Base-by-base conservation (phyloP, 805 yeast species). In the Ogataea parapolymorpha region DNA sequence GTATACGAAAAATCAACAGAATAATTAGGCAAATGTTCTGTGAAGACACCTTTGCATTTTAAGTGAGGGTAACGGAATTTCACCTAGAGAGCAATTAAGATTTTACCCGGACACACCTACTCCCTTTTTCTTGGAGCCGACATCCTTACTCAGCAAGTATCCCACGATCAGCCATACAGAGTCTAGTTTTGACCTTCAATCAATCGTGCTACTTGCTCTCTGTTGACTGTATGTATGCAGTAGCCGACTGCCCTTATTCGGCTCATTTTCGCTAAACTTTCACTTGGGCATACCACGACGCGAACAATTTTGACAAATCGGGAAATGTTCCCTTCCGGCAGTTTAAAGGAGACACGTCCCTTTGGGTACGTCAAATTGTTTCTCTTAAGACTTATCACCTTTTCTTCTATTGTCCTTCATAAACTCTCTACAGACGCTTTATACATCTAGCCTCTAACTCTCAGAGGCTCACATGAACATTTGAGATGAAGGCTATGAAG, bases 401-500 rank as follows among this genome's bases (percentile, higher is more conserved):
- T 26, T 39, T 39, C 37, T 39, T 39, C 42, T 17, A 39, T 39
- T 39, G 42, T 39, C 42, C 37, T 17, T 31, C 25, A 33, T 25
- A 27, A 31, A 24, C 42, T 39, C 34, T 39, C 35, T 13, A 41
- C 37, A 36, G 41, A 36, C 37, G 35, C 37, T 41, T 31, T 17
- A 25, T 32, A 27, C 42, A 32, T 33, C 29, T 30, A 23, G 40
- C 23, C 32, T 15, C 35, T 13, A 15, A 4, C 28, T 26, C 36
- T 32, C 32, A 23, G 22, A 36, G 37, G 28, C 30, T 24, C 33
- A n/a, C 20, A 33, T 39, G 42, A 24, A 32, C 42, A 16, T 28
- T 37, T 35, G 32, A 36, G 13, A 54, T 54, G 58, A 56, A 55
- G 50, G 46, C 59, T 16, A 55, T 56, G 55, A 54, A 48, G 32